Evolutionary conservation across 768 basidiomycete species (phyloP).

Genomic region (Suillus plorans): DNA sequence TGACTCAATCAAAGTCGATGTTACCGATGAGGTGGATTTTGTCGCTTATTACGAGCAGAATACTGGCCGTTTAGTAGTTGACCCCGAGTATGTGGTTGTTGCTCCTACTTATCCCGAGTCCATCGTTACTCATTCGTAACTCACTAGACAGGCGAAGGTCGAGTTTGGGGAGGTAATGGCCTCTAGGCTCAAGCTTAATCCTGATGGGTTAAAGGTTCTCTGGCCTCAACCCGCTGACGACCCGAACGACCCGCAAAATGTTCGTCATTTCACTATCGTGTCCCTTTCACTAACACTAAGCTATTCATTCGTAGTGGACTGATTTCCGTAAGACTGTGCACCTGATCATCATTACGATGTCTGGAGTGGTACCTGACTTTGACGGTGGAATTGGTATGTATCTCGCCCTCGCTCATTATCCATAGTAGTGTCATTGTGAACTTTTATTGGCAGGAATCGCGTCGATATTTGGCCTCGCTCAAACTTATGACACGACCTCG

Average conservation of each 20-base stretch:
- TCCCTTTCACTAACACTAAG: neutral
- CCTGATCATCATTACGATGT: conserved; percentile 48
- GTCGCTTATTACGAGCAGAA: conserved; percentile 48
- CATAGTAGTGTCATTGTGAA: neutral
- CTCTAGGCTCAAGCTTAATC: conserved; percentile 43
- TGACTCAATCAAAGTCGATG: neutral
- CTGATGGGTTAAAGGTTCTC: conserved; percentile 45
- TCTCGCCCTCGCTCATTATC: neutral
- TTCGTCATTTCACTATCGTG: conserved; percentile 18
- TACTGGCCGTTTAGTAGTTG: conserved; percentile 60
- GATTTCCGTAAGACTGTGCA: conserved; percentile 44
- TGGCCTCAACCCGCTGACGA: conserved; percentile 56
- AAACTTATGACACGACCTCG: conserved; percentile 43
- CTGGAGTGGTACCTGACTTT: conserved; percentile 56
- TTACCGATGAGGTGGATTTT: conserved; percentile 31
- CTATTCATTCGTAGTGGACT: conserved; percentile 38
- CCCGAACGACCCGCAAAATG: conserved; percentile 55
- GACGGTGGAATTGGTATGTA: conserved; percentile 47
- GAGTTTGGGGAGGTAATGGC: conserved; percentile 52
- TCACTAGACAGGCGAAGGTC: conserved; percentile 41
- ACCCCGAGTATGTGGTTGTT: conserved; percentile 48
- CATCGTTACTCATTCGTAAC: neutral
- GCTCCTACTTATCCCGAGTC: too few species aligned
- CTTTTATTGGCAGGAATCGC: conserved; percentile 43
- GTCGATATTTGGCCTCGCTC: conserved; percentile 46